Evolutionary conservation across 768 basidiomycete species (phyloP).

Genomic region (Gymnopilus dilepis): DNA sequence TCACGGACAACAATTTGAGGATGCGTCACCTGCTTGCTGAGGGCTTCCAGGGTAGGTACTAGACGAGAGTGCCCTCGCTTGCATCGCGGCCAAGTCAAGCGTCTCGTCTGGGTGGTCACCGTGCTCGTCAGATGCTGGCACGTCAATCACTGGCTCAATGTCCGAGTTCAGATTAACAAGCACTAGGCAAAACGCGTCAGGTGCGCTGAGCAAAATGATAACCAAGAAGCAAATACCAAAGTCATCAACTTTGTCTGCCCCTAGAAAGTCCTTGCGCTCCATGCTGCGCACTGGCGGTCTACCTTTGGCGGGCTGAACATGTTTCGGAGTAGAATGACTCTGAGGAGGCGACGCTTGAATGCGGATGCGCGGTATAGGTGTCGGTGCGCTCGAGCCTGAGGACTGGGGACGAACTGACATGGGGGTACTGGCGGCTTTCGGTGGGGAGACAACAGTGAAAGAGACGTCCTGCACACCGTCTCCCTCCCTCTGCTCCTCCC

Average conservation of each 20-base stretch:
- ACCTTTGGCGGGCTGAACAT: not conserved
- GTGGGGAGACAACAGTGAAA: not conserved
- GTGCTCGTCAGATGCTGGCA: not conserved
- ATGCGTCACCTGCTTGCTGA: constrained; percentile 13
- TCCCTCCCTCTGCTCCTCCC: not conserved
- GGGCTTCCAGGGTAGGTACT: constrained; percentile 14
- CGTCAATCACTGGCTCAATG: too few species aligned
- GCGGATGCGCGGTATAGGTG: constrained; percentile 5
- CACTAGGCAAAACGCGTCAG: too few species aligned
- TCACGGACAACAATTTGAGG: not conserved
- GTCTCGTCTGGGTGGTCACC: constrained; percentile 10
- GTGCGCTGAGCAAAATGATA: too few species aligned
- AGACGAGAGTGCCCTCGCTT: not conserved
- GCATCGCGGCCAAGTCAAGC: constrained; percentile 7
- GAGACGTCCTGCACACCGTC: not conserved
- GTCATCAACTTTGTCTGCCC: not conserved
- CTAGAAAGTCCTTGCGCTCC: too few species aligned
- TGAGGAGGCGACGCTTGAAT: constrained; percentile 6
- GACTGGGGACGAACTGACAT: not conserved
- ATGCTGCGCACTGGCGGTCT: not conserved
- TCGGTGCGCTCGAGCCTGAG: not conserved
- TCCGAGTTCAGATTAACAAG: too few species aligned
- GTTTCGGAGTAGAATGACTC: constrained; percentile 12
- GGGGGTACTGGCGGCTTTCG: too few species aligned
- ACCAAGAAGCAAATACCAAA: not conserved